Evolutionary conservation across 148 eudicot species (phyloP), one percentile per base, ranked within the genome.

Genomic region (Camellia granthamiana): DNA sequence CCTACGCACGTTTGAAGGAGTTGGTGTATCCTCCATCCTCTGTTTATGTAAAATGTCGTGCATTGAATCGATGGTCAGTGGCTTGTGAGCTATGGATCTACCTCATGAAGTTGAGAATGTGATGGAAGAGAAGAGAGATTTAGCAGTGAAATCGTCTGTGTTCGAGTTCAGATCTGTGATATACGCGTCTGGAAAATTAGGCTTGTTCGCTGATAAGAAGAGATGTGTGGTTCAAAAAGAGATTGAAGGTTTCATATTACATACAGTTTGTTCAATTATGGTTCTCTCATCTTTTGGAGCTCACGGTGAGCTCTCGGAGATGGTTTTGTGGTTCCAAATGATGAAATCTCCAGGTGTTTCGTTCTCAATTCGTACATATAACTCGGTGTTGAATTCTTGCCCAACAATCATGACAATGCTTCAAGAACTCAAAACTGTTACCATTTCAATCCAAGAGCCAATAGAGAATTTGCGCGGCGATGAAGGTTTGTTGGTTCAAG

Each of bases 251-350:
- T 85, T 87, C 69, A 76, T 69, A 18, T 68, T 92, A 77, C 97
- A 95, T 81, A 90, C 88, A 4, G 85, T 93, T 74, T 85, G 90
- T 66, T 88, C 88, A 44, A 95, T 93, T 80, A 95, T 95, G 99
- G 90, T 95, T 66, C 91, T 95, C 56, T 87, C 96, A 1, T 88
- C 93, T 1, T 89, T 90, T 13, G 97, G 97, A 75, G 79, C 82
- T 78, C 89, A 88, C 70, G 69, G 49, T n/a, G 83, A 91, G 72
- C 87, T 90, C 69, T 55, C 78, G 9, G 85, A 89, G 60, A 89
- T 93, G 94, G 81, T 83, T 51, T 61, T 67, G 15, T 95, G 97
- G 97, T 73, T 95, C 65, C 85, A 72, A 77, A 90, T 73, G 62
- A 84, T 87, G 86, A 92, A 86, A 78, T 69, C 11, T 63, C 83